Evolutionary conservation across 768 basidiomycete species (phyloP).

Genomic region (Rhizopogon vinicolor): DNA sequence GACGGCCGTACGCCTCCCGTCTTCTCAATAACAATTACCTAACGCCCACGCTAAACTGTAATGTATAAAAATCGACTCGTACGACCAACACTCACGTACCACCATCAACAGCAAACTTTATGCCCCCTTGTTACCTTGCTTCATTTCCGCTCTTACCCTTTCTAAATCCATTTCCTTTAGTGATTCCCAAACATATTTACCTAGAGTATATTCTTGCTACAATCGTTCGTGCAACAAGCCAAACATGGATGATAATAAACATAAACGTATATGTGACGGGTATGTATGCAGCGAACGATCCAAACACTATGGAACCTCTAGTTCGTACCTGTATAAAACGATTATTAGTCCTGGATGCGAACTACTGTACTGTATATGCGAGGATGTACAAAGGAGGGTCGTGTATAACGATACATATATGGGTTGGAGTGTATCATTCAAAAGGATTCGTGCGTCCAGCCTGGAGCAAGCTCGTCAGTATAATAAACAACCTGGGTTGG

Average conservation of each 20-base stretch:
- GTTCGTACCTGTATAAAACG: constrained; percentile 4
- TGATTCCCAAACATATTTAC: background rate
- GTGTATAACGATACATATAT: background rate
- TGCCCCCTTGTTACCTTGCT: background rate
- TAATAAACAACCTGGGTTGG: background rate
- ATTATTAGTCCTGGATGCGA: background rate
- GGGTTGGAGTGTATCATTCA: constrained; percentile 23
- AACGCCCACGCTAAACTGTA: constrained; percentile 3
- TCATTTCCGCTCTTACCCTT: background rate
- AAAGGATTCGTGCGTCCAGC: constrained; percentile 71
- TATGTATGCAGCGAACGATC: background rate
- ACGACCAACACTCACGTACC: background rate
- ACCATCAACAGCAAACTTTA: background rate
- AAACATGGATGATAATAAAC: constrained; percentile 11
- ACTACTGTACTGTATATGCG: background rate
- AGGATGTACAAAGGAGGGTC: constrained; percentile 1
- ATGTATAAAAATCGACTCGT: background rate
- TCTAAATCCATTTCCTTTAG: background rate
- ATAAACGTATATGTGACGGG: constrained; percentile 17
- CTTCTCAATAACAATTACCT: constrained; percentile 29
- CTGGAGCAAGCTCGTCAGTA: constrained; percentile 29
- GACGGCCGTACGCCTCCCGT: constrained; percentile 30
- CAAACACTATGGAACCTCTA: constrained; percentile 8
- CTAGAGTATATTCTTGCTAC: constrained; percentile 2
- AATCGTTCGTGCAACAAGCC: constrained; percentile 7